A percentile compares a stretch with the other conserved stretches of the same genome.
phyloP scores from a whole-genome alignment of 208 protist species.

The Leishmania gerbilli region DNA sequence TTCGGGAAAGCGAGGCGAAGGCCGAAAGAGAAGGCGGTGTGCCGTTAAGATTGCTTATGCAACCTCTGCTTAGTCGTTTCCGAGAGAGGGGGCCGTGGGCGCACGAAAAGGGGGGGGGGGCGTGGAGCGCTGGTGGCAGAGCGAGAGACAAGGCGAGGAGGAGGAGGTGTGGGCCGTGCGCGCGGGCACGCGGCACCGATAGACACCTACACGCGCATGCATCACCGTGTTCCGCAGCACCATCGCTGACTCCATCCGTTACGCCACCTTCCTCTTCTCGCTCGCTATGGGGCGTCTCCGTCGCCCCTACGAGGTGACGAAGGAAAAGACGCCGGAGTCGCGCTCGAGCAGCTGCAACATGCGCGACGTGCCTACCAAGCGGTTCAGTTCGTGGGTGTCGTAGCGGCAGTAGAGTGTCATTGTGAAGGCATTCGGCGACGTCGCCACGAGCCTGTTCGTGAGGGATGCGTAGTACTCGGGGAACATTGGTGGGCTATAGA shows the following conservation, averaged over 20 bases:
- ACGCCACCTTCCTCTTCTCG: background rate
- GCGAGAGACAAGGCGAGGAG: too few species aligned
- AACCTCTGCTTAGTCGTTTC: background rate
- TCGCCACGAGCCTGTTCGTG: constrained; percentile 78
- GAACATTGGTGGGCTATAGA: constrained; percentile 95
- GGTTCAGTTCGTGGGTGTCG: constrained; percentile 92
- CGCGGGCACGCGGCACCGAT: background rate
- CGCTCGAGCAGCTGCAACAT: constrained; percentile 75
- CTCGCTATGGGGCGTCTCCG: background rate
- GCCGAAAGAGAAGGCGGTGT: background rate
- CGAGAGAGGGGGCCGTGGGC: too few species aligned
- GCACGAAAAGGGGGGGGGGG: too few species aligned
- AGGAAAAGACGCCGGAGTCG: constrained; percentile 76
- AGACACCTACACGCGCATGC: background rate
- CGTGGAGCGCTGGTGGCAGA: too few species aligned
- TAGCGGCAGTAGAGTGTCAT: constrained; percentile 92
- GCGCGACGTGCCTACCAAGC: constrained; percentile 89
- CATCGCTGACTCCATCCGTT: background rate
- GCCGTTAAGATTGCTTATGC: background rate
- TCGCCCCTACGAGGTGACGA: constrained; percentile 65
- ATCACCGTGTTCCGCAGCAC: background rate
- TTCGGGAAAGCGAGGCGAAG: background rate
- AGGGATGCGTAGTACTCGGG: constrained; percentile 94
- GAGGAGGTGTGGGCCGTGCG: background rate
- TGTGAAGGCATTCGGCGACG: constrained; percentile 75